These are phyloP conservation scores for Penicillium corylophilum DNA, from an alignment of 2,329 filamentous ascomycete species.

Conservation along the genomic window DNA sequence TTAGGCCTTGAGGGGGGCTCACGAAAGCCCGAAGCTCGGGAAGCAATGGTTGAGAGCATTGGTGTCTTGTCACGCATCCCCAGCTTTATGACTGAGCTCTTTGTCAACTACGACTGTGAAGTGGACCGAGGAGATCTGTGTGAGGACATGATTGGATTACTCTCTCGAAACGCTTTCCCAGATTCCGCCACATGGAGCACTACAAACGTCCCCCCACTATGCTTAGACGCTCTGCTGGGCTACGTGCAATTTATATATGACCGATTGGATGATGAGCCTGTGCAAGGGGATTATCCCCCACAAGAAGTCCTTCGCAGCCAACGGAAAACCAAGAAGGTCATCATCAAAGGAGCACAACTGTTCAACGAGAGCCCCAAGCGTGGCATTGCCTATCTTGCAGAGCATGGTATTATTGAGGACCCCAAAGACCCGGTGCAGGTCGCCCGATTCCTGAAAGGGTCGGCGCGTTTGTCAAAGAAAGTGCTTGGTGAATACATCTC, in stretches of 20 bases:
- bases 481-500: conserved; percentile 89
- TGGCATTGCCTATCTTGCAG: conserved; percentile 80
- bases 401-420: conserved; percentile 80
- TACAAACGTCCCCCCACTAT: conserved; percentile 92
- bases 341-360: conserved; percentile 81
- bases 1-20: conserved; percentile 88
- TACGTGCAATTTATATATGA: conserved; percentile 92
- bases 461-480: conserved; percentile 84
- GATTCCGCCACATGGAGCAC: conserved; percentile 99
- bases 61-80: conserved; percentile 90
- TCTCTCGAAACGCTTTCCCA: conserved; percentile 91
- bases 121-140: conserved; percentile 87
- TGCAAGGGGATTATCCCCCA: conserved; percentile 65
- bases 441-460: conserved; percentile 84
- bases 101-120: conserved; percentile 97
- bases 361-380: conserved; percentile 95
- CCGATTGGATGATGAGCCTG: conserved; percentile 70
- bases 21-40: conserved; percentile 88
- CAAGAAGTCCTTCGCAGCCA: conserved; percentile 65
- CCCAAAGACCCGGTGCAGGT: conserved; percentile 72
- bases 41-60: conserved; percentile 97
- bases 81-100: conserved; percentile 90
- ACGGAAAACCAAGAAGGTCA: conserved; percentile 77
- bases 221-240: conserved; percentile 83
- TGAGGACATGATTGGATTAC: conserved; percentile 88